Evolutionary conservation across 768 basidiomycete species (phyloP).

Genomic region (Multifurca ochricompacta): DNA sequence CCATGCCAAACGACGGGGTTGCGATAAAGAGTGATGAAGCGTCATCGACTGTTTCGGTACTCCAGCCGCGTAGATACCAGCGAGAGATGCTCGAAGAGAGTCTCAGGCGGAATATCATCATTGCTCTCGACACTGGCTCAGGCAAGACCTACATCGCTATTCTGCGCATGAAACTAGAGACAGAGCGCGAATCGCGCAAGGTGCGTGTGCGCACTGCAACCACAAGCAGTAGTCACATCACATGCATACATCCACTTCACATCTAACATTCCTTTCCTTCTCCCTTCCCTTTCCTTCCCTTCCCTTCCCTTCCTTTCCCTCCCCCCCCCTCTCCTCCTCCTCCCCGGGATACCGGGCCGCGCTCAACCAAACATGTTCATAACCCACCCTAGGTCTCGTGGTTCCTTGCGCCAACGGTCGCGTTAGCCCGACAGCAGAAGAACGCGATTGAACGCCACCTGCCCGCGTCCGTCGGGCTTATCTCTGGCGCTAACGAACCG

Average conservation of each 20-base stretch:
- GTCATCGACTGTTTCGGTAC: neutral
- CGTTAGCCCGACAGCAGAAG: conserved; percentile 64
- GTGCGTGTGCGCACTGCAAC: too few relatives aligned
- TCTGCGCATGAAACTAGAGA: conserved; percentile 60
- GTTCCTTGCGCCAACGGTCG: conserved; percentile 75
- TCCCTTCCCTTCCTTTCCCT: too few relatives aligned
- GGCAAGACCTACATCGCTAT: conserved; percentile 78
- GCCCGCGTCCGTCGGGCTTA: conserved; percentile 55
- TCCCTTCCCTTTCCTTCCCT: too few relatives aligned
- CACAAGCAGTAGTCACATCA: too few relatives aligned
- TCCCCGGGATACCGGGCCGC: too few relatives aligned
- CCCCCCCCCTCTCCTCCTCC: too few relatives aligned
- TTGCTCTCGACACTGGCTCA: conserved; percentile 72
- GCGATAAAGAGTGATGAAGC: neutral
- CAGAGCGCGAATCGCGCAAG: conserved; percentile 52
- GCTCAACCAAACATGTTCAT: too few relatives aligned
- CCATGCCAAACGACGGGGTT: neutral
- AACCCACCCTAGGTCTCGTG: conserved; percentile 56
- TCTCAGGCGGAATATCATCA: conserved; percentile 55
- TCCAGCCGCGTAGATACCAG: conserved; percentile 52
- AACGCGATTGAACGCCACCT: conserved; percentile 47
- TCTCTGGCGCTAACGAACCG: conserved; percentile 64
- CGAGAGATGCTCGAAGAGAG: conserved; percentile 76
- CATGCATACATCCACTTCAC: too few relatives aligned
- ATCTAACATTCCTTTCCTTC: too few relatives aligned